Evolutionary conservation across 2,329 filamentous ascomycete genomes (phyloP).

Genomic region (Calonectria montana): DNA sequence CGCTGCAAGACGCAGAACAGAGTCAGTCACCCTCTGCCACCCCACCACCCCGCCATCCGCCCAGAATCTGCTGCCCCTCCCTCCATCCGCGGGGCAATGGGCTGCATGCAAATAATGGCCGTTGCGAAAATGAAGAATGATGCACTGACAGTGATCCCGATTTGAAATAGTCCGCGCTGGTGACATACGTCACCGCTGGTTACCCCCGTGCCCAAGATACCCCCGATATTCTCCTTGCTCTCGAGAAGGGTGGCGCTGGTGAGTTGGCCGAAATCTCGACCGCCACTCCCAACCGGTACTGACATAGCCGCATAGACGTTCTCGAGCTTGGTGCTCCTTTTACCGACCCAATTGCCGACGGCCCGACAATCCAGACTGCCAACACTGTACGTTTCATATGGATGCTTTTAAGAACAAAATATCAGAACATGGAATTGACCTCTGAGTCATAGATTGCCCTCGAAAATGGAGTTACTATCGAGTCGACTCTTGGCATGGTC

Average conservation of each 20-base stretch:
- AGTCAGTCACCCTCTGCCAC: constrained; percentile 53
- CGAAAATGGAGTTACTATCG: constrained; percentile 87
- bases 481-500: constrained; percentile 84
- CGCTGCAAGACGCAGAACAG: constrained; percentile 69
- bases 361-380: constrained; percentile 94
- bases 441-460: constrained; percentile 70
- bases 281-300: constrained; percentile 3
- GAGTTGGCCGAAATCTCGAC: constrained; percentile 44
- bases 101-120: constrained; percentile 5
- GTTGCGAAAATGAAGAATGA: constrained; percentile 6
- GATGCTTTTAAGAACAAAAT: neutral
- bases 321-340: constrained; percentile 97
- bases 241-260: constrained; percentile 95
- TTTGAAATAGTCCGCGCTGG: constrained; percentile 76
- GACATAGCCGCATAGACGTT: constrained; percentile 67
- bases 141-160: constrained; percentile 32
- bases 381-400: constrained; percentile 75
- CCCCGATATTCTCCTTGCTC: constrained; percentile 83
- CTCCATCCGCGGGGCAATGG: constrained; percentile 36
- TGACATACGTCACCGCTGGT: constrained; percentile 96
- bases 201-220: constrained; percentile 87
- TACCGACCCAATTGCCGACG: constrained; percentile 97
- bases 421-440: constrained; percentile 20
- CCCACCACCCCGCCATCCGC: constrained; percentile 13
- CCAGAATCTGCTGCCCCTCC: constrained; percentile 41